Evolutionary conservation across 2,329 filamentous ascomycete genomes (phyloP), one percentile per base, ranked within the genome.

Genomic region (Raffaelea albimanens): DNA sequence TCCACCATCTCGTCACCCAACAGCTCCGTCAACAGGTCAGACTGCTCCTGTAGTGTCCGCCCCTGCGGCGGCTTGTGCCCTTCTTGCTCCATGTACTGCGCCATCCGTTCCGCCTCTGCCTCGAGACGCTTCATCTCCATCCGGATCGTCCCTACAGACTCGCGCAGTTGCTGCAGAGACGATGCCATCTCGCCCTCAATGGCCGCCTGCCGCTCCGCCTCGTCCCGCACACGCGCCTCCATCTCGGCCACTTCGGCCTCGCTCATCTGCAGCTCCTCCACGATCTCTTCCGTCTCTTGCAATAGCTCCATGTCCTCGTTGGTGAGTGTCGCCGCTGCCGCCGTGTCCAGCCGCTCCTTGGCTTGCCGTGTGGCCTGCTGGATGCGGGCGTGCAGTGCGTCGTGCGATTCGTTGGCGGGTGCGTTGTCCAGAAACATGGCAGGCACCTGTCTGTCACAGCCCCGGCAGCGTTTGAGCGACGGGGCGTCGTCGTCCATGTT

Each of bases 181-280:
- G 49, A 22, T 2, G 39, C 33, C 53, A 50, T 51, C 20, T 52
- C 50, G 34, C 41, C 42, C 40, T 54, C 52, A 9, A 50, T 40
- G 10, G 46, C 45, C 4, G 49, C 49, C 42, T 55, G 53, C 23
- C 44, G 48, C 44, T 45, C 47, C 4, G 50, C 48, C 20, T 55
- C 52, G 21, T 19, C 34, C 48, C 80, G 73, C 56, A 79, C 78
- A 62, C 82, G 83, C 41, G 69, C 73, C 62, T 88, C 83, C 52
- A 89, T 61, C 5, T 80, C 80, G 43, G 76, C 75, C 50, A 90
- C 61, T 59, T 90, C 86, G 0, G 75, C 72, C 55, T 80, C 50
- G 34, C 43, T 41, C 18, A 25, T 19, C 45, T 50, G 40, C 21
- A 55, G 74, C 49, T 88, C 57, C 42, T 78, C 71, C 57, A 51